phyloP scores from a whole-genome alignment of 2,329 filamentous ascomycete species.

The Hawksworthiomyces lignivorus region DNA sequence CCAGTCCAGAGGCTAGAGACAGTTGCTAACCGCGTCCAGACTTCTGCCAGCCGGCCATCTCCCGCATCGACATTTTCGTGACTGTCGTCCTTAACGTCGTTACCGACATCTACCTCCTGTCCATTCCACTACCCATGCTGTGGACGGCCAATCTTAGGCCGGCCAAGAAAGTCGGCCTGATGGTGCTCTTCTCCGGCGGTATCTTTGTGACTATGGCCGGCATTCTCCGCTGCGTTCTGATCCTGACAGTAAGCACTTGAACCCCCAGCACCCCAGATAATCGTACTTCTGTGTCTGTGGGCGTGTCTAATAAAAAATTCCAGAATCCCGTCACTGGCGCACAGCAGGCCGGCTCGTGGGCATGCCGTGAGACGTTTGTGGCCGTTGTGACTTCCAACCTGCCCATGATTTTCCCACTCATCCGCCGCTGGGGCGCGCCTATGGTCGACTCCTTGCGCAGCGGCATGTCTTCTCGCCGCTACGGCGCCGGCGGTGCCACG shows the following conservation, averaged over 20 bases:
- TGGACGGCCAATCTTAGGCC: slow-evolving; percentile 41
- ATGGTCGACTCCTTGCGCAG: slow-evolving; percentile 6
- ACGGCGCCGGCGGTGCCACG: slow-evolving; percentile 1
- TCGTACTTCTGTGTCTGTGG: no score
- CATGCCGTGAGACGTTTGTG: slow-evolving; percentile 20
- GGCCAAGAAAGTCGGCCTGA: slow-evolving; percentile 43
- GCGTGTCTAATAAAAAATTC: no score
- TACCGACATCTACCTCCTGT: slow-evolving; percentile 33
- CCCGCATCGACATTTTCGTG: slow-evolving; percentile 29
- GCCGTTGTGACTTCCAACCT: slow-evolving; percentile 19
- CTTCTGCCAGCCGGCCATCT: slow-evolving; percentile 31
- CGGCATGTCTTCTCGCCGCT: neutral
- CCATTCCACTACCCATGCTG: slow-evolving; percentile 40
- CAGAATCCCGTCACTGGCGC: slow-evolving; percentile 29
- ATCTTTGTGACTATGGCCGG: slow-evolving; percentile 47
- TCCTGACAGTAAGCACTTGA: slow-evolving; percentile 31
- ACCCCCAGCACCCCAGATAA: no score
- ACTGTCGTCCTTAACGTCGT: slow-evolving; percentile 30
- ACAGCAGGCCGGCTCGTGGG: slow-evolving; percentile 31
- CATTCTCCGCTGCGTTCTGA: slow-evolving; percentile 45
- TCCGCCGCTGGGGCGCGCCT: slow-evolving; percentile 13
- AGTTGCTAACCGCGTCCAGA: slow-evolving; percentile 17
- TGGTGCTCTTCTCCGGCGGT: slow-evolving; percentile 47
- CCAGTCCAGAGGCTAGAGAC: no score
- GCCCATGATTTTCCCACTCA: slow-evolving; percentile 17